Conservation (phyloP, 225 moss, liverwort and hornwort species). For the Asterella californica region DNA sequence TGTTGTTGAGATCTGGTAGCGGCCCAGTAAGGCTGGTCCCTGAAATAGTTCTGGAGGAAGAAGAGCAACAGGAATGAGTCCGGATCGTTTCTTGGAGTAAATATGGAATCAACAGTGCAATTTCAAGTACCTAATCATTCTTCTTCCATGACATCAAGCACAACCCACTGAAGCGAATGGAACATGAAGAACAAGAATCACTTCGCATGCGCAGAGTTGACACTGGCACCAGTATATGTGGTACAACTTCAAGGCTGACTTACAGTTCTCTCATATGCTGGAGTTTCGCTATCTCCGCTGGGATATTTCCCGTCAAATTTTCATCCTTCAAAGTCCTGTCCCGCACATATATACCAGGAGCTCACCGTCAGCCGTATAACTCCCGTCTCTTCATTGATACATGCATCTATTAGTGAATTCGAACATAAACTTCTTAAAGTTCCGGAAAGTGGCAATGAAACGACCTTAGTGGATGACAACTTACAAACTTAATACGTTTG, state of each 20-base stretch:
- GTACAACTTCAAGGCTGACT: background rate
- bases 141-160: background rate
- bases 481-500: background rate
- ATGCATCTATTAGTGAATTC: background rate
- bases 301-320: constrained; percentile 8
- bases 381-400: background rate
- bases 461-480: background rate
- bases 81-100: too few species aligned
- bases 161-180: background rate
- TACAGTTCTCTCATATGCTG: background rate
- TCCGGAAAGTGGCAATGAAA: background rate
- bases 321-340: background rate
- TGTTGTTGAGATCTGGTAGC: constrained; percentile 8
- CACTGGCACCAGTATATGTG: background rate
- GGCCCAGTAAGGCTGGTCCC: background rate
- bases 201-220: too few species aligned
- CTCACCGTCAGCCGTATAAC: background rate
- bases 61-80: background rate
- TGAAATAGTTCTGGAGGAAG: background rate
- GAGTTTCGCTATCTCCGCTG: background rate
- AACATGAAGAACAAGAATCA: background rate
- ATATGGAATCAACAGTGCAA: background rate
- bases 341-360: background rate
- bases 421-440: background rate
- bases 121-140: background rate